phyloP scores from a whole-genome alignment of 2,329 filamentous ascomycete species.

The Nectriaceae sp. region DNA sequence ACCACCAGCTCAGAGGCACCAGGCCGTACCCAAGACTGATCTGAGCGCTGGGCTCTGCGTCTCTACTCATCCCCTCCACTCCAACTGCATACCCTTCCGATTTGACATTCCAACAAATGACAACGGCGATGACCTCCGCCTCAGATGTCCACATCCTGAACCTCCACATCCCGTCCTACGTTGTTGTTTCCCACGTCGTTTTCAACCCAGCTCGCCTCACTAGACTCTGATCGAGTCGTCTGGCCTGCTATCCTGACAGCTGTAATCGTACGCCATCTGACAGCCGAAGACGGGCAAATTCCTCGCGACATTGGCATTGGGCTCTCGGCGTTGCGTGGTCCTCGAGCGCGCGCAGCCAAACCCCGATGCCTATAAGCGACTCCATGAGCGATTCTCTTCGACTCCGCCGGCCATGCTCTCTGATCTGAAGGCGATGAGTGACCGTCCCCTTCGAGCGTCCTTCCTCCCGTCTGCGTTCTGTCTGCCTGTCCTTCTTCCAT shows the following conservation, averaged over 20 bases:
- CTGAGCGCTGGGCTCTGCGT: too few relatives aligned
- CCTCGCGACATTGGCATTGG: too few relatives aligned
- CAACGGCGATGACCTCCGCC: too few relatives aligned
- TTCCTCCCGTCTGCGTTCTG: conserved; percentile 18
- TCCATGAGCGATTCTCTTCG: conserved; percentile 16
- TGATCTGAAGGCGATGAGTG: conserved; percentile 47
- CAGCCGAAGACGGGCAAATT: too few relatives aligned
- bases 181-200: too few relatives aligned
- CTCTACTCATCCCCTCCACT: neutral
- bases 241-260: too few relatives aligned
- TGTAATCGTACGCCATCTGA: too few relatives aligned
- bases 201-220: too few relatives aligned
- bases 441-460: conserved; percentile 26
- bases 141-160: too few relatives aligned
- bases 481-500: conserved; percentile 21
- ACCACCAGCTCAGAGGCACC: neutral
- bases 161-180: too few relatives aligned
- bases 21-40: neutral
- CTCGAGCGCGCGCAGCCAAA: neutral
- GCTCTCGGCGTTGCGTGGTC: too few relatives aligned
- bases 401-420: conserved; percentile 35
- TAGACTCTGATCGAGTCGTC: too few relatives aligned
- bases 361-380: conserved; percentile 13
- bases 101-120: neutral
- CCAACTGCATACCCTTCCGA: neutral